These are phyloP conservation scores for Moniliella sp. DNA, from an alignment of 1,284 basidiomycete genomes.

Conservation along the genomic window DNA sequence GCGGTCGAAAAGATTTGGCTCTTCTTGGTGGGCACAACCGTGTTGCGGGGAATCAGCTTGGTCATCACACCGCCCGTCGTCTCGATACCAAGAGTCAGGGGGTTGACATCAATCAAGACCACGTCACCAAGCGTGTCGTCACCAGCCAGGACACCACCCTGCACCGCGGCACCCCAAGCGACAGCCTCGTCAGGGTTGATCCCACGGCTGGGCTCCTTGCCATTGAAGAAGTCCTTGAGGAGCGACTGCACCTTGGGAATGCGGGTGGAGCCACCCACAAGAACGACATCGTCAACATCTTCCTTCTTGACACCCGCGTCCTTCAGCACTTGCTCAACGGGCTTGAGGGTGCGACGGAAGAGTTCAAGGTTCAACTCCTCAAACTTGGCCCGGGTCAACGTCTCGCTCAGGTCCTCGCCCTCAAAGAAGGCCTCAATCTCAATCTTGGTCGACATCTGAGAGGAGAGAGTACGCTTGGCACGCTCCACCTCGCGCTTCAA, in stretches of 20 bases:
- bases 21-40: constrained; percentile 92
- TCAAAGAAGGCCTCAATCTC: constrained; percentile 68
- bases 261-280: constrained; percentile 92
- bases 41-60: constrained; percentile 86
- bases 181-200: constrained; percentile 60
- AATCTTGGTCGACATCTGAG: constrained; percentile 50
- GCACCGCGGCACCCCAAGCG: constrained; percentile 86
- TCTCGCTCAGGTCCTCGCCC: constrained; percentile 90
- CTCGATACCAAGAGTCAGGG: constrained; percentile 85
- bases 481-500: constrained; percentile 95
- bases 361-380: constrained; percentile 96
- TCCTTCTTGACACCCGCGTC: constrained; percentile 95
- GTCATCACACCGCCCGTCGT: constrained; percentile 96
- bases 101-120: constrained; percentile 85
- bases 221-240: constrained; percentile 69
- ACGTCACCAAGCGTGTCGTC: constrained; percentile 58
- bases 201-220: constrained; percentile 74
- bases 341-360: constrained; percentile 97
- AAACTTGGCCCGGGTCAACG: constrained; percentile 88
- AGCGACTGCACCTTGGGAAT: constrained; percentile 95
- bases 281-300: constrained; percentile 64
- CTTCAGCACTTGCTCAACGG: constrained; percentile 93
- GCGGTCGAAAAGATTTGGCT: constrained; percentile 78
- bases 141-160: constrained; percentile 83
- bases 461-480: constrained; percentile 85